Base-by-base conservation (phyloP, 441 rosid species). In the Populus hybrid region DNA sequence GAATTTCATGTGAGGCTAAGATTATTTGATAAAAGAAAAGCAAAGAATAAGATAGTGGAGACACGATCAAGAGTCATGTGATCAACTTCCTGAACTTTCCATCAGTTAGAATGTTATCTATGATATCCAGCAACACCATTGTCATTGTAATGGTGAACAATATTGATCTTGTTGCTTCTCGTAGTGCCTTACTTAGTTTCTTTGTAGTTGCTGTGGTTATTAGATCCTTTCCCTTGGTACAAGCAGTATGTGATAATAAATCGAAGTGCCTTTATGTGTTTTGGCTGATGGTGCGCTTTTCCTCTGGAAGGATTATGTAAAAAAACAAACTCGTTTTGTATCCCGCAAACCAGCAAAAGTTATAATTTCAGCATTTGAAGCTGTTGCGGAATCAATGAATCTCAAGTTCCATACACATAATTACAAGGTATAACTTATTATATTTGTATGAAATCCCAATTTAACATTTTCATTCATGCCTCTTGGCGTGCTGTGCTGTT, bases 291-390 rank as follows among this genome's bases (percentile, higher is more conserved):
- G 21, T 7, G n/a, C 28, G 20, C 67, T 53, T 76, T 74, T 67
- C 35, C 68, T 33, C 68, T 79, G 21, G 77, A 87, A 95, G 97
- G 99, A 92, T 85, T 90, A 80, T 78, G 84, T 95, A 36, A 93
- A 90, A 81, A 80, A 92, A 78, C 97, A 93, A 87, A 93, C 99
- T 21, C 97, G 97, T 74, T 95, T 93, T 84, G 92, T 95, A 56
- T 95, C 97, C 72, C 85, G 91, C 66, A 83, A 86, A 72, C 89
- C 92, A 45, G 92, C 98, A 28, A 88, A 84, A 77, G 89, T 72
- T 56, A 88, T 93, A 81, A 80, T 91, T 66, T 88, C 97, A 75
- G 86, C 84, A 2, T 83, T 93, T 75, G 97, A 92, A 84, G 88
- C 84, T 77, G 95, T 86, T 86, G 97, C 97, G 20, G 77, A 83